Evolutionary conservation across 2,329 filamentous ascomycete species (phyloP).

Genomic region (Ascochyta koolunga): DNA sequence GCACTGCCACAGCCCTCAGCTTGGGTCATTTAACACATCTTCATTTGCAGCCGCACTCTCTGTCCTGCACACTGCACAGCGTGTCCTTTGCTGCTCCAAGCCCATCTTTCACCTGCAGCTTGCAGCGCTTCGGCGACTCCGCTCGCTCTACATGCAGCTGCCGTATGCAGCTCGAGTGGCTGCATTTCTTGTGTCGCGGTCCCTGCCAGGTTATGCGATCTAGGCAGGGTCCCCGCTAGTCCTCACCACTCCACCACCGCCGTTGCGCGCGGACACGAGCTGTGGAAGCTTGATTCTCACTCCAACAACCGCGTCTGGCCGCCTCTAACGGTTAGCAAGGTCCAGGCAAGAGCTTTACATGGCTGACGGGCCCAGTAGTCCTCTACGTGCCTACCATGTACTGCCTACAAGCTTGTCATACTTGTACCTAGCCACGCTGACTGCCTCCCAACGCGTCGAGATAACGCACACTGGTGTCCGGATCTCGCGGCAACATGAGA

Average conservation of each 20-base stretch:
- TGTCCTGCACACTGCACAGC: not conserved
- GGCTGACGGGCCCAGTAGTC: no score
- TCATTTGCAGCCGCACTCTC: not conserved
- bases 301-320: no score
- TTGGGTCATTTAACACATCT: not conserved
- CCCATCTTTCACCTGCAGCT: not conserved
- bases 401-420: no score
- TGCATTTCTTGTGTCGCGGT: not conserved
- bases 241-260: not conserved
- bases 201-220: not conserved
- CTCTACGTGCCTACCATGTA: no score
- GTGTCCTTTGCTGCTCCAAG: constrained; percentile 1
- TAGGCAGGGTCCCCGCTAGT: constrained; percentile 1
- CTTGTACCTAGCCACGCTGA: no score
- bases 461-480: no score
- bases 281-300: not conserved
- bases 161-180: not conserved
- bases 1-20: constrained; percentile 6
- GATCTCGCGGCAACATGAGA: no score
- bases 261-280: not conserved
- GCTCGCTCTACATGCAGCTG: not conserved
- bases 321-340: no score
- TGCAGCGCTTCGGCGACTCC: constrained; percentile 12
- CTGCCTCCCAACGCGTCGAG: no score
- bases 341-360: no score